phyloP scores from a whole-genome alignment of 495 filamentous ascomycete genomes.

The Xylona heveae region DNA sequence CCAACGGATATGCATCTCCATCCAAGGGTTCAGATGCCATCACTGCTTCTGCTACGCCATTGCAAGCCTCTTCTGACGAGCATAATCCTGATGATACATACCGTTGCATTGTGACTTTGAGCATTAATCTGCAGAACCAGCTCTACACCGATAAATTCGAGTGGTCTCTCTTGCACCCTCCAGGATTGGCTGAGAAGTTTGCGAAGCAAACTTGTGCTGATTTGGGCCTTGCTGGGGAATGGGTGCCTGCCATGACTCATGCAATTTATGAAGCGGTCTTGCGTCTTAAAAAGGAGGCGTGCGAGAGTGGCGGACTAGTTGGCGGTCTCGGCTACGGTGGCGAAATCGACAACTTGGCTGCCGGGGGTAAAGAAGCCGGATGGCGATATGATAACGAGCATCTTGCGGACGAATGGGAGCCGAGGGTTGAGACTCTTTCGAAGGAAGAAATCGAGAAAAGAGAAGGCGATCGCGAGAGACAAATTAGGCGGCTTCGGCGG shows the following conservation, averaged over 20 bases:
- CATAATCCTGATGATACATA: conserved; percentile 80
- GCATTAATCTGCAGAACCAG: conserved; percentile 78
- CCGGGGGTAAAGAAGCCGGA: conserved; percentile 54
- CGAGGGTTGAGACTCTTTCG: conserved; percentile 67
- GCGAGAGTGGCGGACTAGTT: conserved; percentile 65
- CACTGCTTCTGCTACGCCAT: conserved; percentile 27
- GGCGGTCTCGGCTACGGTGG: conserved; percentile 45
- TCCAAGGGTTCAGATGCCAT: conserved; percentile 13
- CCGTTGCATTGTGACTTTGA: conserved; percentile 73
- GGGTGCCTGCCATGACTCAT: conserved; percentile 83
- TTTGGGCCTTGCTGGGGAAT: conserved; percentile 73
- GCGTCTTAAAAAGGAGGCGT: conserved; percentile 85
- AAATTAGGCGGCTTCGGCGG: conserved; percentile 64
- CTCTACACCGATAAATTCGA: conserved; percentile 96
- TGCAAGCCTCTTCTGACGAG: conserved; percentile 28
- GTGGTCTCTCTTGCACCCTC: conserved; percentile 86
- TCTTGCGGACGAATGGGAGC: conserved; percentile 82
- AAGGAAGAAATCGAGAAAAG: conserved; percentile 97
- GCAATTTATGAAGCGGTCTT: conserved; percentile 93
- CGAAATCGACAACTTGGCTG: conserved; percentile 80
- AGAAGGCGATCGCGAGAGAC: conserved; percentile 82
- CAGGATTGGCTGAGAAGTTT: conserved; percentile 79
- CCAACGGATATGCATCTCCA: background rate
- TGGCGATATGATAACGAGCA: conserved; percentile 91
- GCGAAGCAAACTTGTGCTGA: conserved; percentile 84